A percentile compares a stretch with the other conserved stretches of the same genome.
These are phyloP conservation scores for Rachicladosporium sp. DNA, from an alignment of 2,329 filamentous ascomycete genomes.

Conservation along the genomic window DNA sequence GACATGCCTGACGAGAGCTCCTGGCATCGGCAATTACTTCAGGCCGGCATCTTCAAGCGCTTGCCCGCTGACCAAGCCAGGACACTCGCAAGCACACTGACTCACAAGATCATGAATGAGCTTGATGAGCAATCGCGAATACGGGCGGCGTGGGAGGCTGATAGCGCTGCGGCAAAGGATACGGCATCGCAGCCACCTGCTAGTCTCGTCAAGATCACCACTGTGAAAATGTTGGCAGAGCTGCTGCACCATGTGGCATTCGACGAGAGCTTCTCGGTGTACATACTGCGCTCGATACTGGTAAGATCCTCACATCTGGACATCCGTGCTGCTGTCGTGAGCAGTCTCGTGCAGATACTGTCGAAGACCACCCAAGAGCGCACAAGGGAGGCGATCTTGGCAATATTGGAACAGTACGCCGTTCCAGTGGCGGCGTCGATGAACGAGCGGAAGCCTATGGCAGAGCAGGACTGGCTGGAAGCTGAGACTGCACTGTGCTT, in stretches of 20 bases:
- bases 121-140: slow-evolving; percentile 14
- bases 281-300: slow-evolving; percentile 22
- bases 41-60: slow-evolving; percentile 19
- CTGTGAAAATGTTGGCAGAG: slow-evolving; percentile 31
- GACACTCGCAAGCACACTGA: slow-evolving; percentile 19
- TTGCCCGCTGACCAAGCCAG: slow-evolving; percentile 22
- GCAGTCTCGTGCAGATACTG: slow-evolving; percentile 23
- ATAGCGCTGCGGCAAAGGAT: not conserved
- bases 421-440: slow-evolving; percentile 25
- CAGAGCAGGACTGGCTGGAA: slow-evolving; percentile 22
- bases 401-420: slow-evolving; percentile 15
- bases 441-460: slow-evolving; percentile 22
- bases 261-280: slow-evolving; percentile 18
- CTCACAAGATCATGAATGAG: slow-evolving; percentile 19
- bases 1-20: slow-evolving; percentile 24
- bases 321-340: slow-evolving; percentile 23
- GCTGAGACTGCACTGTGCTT: slow-evolving; percentile 11
- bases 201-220: slow-evolving; percentile 28
- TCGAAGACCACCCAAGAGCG: slow-evolving; percentile 3
- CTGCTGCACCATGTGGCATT: slow-evolving; percentile 23
- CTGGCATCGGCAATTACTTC: slow-evolving; percentile 29
- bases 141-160: too few species aligned
- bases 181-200: slow-evolving; percentile 3
- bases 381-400: slow-evolving; percentile 12
- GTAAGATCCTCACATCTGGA: slow-evolving; percentile 25